A percentile compares a stretch with the other conserved stretches of the same genome.
Conservation (phyloP, 352 stramenopile genomes). For the Aphanomyces cochlioides region DNA sequence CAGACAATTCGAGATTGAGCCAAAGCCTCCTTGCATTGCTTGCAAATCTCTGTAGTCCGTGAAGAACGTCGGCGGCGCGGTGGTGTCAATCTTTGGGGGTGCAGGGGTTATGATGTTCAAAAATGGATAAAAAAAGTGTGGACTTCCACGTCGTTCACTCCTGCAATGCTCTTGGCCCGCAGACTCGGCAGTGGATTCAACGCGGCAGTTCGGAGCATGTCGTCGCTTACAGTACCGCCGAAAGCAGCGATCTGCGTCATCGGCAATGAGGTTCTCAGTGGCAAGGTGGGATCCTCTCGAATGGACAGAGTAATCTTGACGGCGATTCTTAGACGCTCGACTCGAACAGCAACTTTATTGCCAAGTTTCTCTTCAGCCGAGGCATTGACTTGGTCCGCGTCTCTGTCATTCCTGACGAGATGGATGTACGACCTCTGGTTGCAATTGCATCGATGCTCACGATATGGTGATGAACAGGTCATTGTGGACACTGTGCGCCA, state of each 20-base stretch:
- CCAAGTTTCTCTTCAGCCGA: conserved; percentile 73
- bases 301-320: background rate
- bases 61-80: no score
- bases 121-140: no score
- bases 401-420: conserved; percentile 73
- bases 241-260: conserved; percentile 75
- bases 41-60: no score
- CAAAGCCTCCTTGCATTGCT: no score
- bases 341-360: conserved; percentile 80
- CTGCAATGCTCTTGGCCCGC: no score
- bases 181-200: no score
- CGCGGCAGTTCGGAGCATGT: no score
- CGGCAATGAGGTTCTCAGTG: conserved; percentile 79
- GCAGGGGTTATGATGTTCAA: no score
- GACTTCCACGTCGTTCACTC: no score
- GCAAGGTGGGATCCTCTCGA: conserved; percentile 50
- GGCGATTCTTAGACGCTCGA: conserved; percentile 58
- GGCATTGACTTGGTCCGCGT: conserved; percentile 75
- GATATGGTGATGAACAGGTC: conserved; percentile 33
- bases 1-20: no score
- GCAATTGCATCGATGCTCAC: no score
- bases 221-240: conserved; percentile 30
- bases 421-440: conserved; percentile 41
- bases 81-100: no score
- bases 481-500: conserved; percentile 72